Evolutionary conservation across 2,329 filamentous ascomycete genomes (phyloP).

Genomic region (Lasiodiplodia theobromae): DNA sequence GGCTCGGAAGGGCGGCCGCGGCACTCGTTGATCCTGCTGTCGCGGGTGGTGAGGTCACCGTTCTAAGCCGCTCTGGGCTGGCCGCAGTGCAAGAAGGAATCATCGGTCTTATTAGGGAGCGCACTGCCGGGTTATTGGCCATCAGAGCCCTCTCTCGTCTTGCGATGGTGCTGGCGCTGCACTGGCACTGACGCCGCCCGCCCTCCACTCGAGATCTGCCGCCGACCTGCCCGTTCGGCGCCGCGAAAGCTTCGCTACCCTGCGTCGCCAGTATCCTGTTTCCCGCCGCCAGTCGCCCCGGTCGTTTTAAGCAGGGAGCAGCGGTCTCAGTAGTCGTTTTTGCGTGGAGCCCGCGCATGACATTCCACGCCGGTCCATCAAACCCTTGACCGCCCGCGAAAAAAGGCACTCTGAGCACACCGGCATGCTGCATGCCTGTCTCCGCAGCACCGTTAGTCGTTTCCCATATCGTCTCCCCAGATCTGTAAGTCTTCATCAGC

Average conservation of each 20-base stretch:
- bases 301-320: slow-evolving; percentile 27
- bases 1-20: slow-evolving; percentile 13
- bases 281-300: slow-evolving; percentile 7
- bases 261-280: slow-evolving; percentile 20
- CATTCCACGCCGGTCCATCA: slow-evolving; percentile 11
- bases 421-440: slow-evolving; percentile 28
- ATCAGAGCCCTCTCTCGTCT: slow-evolving; percentile 18
- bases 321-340: slow-evolving; percentile 8
- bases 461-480: slow-evolving; percentile 18
- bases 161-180: slow-evolving; percentile 6
- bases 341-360: slow-evolving; percentile 23
- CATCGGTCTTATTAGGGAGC: slow-evolving; percentile 24
- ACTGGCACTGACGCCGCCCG: slow-evolving; percentile 15
- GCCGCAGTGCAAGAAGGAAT: slow-evolving; percentile 17
- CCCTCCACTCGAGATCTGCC: slow-evolving; percentile 21
- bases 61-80: slow-evolving; percentile 25
- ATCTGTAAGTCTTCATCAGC: slow-evolving; percentile 28
- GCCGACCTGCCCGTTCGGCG: slow-evolving; percentile 17
- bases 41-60: slow-evolving; percentile 23
- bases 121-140: slow-evolving; percentile 7
- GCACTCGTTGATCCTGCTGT: slow-evolving; percentile 14
- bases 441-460: slow-evolving; percentile 24
- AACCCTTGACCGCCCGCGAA: slow-evolving; percentile 24
- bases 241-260: slow-evolving; percentile 28
- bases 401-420: slow-evolving; percentile 19